Conservation (phyloP, 352 stramenopile genomes). For the Aphanomyces euteiches region DNA sequence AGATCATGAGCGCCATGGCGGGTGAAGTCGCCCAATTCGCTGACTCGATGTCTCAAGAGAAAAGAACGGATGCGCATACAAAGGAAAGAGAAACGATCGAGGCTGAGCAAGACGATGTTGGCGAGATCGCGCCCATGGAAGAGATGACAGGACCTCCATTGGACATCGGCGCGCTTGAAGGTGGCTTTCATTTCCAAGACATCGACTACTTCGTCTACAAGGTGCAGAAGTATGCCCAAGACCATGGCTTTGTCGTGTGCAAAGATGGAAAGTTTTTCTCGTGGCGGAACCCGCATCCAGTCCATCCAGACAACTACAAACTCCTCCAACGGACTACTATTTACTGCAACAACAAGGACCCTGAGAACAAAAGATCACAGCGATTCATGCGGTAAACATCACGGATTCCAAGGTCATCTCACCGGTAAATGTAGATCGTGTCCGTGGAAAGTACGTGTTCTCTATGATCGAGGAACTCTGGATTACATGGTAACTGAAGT, state of each 20-base stretch:
- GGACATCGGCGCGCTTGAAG: not conserved
- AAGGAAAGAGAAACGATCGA: too few relatives aligned
- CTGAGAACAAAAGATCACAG: not conserved
- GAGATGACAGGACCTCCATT: not conserved
- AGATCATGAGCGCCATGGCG: too few relatives aligned
- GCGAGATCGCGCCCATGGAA: slow-evolving; percentile 10
- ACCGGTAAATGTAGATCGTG: not conserved
- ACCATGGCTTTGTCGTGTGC: slow-evolving; percentile 5
- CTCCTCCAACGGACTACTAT: slow-evolving; percentile 7
- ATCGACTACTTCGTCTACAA: slow-evolving; percentile 14
- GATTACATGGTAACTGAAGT: slow-evolving; percentile 13
- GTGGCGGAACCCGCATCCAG: slow-evolving; percentile 7
- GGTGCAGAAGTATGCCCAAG: not conserved
- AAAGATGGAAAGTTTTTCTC: slow-evolving; percentile 15
- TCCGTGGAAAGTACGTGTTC: slow-evolving; percentile 4
- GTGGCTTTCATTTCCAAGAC: slow-evolving; percentile 2
- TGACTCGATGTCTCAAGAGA: too few relatives aligned
- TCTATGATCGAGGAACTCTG: slow-evolving; percentile 5
- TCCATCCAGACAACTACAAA: slow-evolving; percentile 13
- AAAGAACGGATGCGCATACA: too few relatives aligned
- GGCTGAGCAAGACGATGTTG: not conserved
- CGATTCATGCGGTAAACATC: not conserved
- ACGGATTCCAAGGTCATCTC: not conserved
- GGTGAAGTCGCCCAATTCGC: too few relatives aligned
- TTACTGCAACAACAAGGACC: slow-evolving; percentile 14